Base-by-base conservation (phyloP, 441 rosid species). In the Erodium texanum region DNA sequence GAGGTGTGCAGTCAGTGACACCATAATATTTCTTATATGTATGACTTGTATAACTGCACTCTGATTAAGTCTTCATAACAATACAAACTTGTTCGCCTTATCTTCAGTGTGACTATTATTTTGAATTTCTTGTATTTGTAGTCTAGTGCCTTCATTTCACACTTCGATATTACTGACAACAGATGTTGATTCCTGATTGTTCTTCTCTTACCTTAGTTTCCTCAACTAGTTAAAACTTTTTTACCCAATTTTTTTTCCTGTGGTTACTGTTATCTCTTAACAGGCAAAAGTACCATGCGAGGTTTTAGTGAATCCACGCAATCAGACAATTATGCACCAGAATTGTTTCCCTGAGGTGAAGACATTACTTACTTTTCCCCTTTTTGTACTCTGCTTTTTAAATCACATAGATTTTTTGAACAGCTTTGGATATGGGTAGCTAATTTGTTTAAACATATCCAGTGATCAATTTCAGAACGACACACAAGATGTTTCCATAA, bases 201-300 rank as follows among this genome's bases (percentile, higher is more conserved):
- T n/a, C n/a, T n/a, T n/a, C n/a, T n/a, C n/a, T n/a, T n/a, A n/a
- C n/a, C n/a, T n/a, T 27, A 27, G 29, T 4, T 27, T 27, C 29
- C 29, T 4, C 29, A 27, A 27, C 29, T 1, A 27, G 29, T 27
- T 27, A 1, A 27, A 27, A 1, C 4, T 27, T 27, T 27, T 27
- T 27, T 27, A 1, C 29, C 4, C 29, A 27, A 27, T 27, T 1
- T 4, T 52, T 64, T 10, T 65, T 2, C 5, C 15, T 61, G 22
- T 7, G 24, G 10, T 23, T 43, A 11, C 64, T 59, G 62, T 29
- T 59, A 12, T 52, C 63, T 45, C 11, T 68, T 16, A 0, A 24
- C 80, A 77, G 81, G 65, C 77, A 12, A 71, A 70, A 72, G 68
- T 82, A 63, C 78, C 84, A 62, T 82, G 88, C 45, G 86, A 80